phyloP scores from a whole-genome alignment of 345 rosid species.

The Arabidopsis arenosa region DNA sequence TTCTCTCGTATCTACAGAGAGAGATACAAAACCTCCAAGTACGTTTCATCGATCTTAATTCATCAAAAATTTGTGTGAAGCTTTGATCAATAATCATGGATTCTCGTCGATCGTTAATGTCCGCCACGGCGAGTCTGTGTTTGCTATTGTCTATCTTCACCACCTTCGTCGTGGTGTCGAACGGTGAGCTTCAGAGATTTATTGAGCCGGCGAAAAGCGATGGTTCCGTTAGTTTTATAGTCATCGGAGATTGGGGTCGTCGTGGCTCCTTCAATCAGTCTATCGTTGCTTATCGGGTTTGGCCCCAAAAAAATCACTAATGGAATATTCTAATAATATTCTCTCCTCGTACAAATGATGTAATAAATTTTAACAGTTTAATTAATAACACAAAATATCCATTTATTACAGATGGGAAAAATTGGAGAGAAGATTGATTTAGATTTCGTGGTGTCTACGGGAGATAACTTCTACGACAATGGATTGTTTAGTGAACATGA shows the following conservation, averaged over 20 bases:
- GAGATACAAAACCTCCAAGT: background rate
- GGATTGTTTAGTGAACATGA: slow-evolving; percentile 63
- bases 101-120: slow-evolving; percentile 22
- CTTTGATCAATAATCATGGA: slow-evolving; percentile 13
- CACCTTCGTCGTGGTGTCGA: slow-evolving; percentile 24
- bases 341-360: background rate
- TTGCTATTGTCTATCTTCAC: slow-evolving; percentile 25
- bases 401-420: slow-evolving; percentile 68
- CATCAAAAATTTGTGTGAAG: background rate
- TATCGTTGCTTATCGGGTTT: slow-evolving; percentile 68
- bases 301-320: background rate
- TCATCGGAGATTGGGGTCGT: slow-evolving; percentile 92
- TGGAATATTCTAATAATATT: slow-evolving; percentile 40
- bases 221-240: slow-evolving; percentile 66
- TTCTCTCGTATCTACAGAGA: slow-evolving; percentile 7
- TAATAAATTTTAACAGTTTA: background rate
- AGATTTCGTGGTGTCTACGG: slow-evolving; percentile 84
- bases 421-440: slow-evolving; percentile 62
- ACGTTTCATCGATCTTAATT: background rate
- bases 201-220: slow-evolving; percentile 55
- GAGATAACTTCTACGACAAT: slow-evolving; percentile 88
- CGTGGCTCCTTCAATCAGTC: slow-evolving; percentile 73
- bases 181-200: slow-evolving; percentile 60
- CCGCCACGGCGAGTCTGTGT: slow-evolving; percentile 20
- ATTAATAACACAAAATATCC: background rate